Conservation (phyloP, 75 land plant species). For the Adiantum capillusveneris region DNA sequence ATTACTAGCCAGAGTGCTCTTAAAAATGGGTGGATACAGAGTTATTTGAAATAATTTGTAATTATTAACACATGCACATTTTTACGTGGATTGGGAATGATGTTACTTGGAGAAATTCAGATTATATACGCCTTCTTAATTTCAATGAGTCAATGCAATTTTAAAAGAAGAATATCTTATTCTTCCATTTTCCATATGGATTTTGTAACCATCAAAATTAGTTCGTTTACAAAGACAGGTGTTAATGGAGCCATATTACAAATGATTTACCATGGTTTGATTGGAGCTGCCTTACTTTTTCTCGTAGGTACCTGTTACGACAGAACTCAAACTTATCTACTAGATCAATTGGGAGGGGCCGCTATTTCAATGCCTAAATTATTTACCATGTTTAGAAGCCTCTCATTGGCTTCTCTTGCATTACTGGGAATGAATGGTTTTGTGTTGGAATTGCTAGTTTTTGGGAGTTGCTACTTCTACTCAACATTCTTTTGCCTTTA, state of each 20-base stretch:
- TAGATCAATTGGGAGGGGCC: too few relatives aligned
- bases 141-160: neutral
- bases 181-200: neutral
- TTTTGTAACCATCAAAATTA: neutral
- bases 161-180: neutral
- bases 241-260: neutral
- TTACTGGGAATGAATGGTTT: too few relatives aligned
- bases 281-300: too few relatives aligned
- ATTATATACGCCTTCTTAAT: neutral
- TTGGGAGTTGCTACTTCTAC: too few relatives aligned
- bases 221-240: neutral
- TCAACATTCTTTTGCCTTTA: too few relatives aligned
- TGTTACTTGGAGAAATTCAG: neutral
- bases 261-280: too few relatives aligned
- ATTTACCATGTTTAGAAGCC: too few relatives aligned
- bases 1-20: neutral
- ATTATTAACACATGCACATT: neutral
- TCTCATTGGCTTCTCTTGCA: too few relatives aligned
- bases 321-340: too few relatives aligned
- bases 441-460: too few relatives aligned
- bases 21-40: constrained; percentile 2
- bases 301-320: too few relatives aligned
- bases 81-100: neutral
- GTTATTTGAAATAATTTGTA: neutral
- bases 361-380: too few relatives aligned